Evolutionary conservation across 257 asterid species (phyloP).

Genomic region (Haberlea rhodopensis): DNA sequence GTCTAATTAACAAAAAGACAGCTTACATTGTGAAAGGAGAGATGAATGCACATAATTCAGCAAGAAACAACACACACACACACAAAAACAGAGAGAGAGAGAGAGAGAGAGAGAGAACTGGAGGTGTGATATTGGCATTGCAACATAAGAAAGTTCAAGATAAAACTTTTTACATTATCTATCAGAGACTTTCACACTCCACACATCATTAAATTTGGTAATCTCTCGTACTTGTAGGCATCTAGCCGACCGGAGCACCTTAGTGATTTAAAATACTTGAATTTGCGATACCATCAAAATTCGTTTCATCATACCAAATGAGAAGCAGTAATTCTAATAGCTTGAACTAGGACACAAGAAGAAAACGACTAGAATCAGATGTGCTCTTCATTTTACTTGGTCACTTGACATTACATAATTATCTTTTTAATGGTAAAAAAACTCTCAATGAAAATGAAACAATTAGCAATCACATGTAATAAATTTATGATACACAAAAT

Average conservation of each 20-base stretch:
- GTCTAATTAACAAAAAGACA: background rate
- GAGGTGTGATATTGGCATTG: background rate
- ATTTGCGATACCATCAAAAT: background rate
- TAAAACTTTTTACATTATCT: no score
- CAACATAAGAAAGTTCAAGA: no score
- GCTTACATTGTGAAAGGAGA: background rate
- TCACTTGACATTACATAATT: background rate
- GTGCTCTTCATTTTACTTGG: background rate
- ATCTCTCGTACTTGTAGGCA: no score
- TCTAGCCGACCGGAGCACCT: no score
- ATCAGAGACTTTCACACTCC: no score
- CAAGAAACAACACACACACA: background rate
- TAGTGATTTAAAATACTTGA: background rate
- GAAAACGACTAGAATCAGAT: background rate
- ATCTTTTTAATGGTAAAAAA: conserved; percentile 7
- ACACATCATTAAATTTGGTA: no score
- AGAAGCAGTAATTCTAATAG: background rate
- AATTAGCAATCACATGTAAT: background rate
- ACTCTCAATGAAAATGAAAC: conserved; percentile 2
- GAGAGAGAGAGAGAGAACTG: no score
- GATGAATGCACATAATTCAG: background rate
- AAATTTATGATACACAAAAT: conserved; percentile 1
- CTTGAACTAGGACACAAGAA: background rate
- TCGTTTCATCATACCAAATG: background rate
- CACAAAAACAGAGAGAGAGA: no score